Evolutionary conservation across 2,329 filamentous ascomycete species (phyloP).

Genomic region (Parafenestella ontariensis): DNA sequence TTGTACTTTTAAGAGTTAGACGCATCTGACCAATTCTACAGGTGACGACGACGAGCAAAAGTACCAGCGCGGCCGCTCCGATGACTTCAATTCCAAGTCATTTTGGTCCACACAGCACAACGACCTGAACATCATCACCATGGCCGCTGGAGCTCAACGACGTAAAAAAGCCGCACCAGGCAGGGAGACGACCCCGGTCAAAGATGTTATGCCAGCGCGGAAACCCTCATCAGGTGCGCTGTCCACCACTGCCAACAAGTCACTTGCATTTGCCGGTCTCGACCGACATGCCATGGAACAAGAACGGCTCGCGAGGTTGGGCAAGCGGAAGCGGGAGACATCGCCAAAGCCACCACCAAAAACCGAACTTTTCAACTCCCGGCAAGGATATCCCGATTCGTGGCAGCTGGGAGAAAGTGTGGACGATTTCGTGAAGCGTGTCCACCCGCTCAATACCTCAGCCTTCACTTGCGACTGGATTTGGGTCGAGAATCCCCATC

Average conservation of each 20-base stretch:
- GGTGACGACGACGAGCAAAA: slow-evolving; percentile 39
- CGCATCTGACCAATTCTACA: slow-evolving; percentile 14
- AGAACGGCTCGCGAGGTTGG: slow-evolving; percentile 13
- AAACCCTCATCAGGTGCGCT: slow-evolving; percentile 1
- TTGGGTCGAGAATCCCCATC: slow-evolving; percentile 71
- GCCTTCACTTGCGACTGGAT: slow-evolving; percentile 69
- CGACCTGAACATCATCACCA: slow-evolving; percentile 33
- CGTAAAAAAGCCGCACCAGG: background rate
- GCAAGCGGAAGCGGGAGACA: slow-evolving; percentile 17
- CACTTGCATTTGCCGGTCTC: slow-evolving; percentile 5
- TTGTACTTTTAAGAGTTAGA: background rate
- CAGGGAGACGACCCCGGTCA: background rate
- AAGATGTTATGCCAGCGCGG: background rate
- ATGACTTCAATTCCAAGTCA: slow-evolving; percentile 16
- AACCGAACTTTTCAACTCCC: slow-evolving; percentile 58
- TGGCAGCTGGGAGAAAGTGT: slow-evolving; percentile 71
- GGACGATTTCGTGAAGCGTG: slow-evolving; percentile 69
- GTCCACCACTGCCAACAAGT: slow-evolving; percentile 5
- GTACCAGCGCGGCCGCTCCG: slow-evolving; percentile 23
- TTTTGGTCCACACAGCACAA: slow-evolving; percentile 31
- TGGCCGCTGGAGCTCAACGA: slow-evolving; percentile 9
- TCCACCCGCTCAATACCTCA: slow-evolving; percentile 68
- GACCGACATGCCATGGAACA: slow-evolving; percentile 22
- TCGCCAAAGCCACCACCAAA: slow-evolving; percentile 13
- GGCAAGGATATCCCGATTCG: slow-evolving; percentile 60